Base-by-base conservation (phyloP, 2,329 filamentous ascomycete genomes). In the Sclerotiophoma versabilis region DNA sequence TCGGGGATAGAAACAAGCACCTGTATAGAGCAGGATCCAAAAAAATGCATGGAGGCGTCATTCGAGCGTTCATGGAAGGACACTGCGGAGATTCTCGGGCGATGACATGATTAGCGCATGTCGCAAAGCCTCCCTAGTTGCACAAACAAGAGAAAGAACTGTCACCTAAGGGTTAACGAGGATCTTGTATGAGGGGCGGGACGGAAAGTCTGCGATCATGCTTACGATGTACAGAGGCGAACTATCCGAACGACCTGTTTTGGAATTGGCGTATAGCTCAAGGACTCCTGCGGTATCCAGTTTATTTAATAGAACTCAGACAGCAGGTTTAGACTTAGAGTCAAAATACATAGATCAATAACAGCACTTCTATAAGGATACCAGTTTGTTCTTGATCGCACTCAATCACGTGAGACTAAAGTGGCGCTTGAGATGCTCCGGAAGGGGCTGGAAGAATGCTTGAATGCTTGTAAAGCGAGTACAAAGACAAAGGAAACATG, bases 381-480 rank as follows among this genome's bases (percentile, higher is more conserved):
- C 25, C 9, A 38, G 1, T 14, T 44, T 11, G 30, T 25, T 4
- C 29, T 17, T 25, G 38, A 37, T n/a, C 17, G 15, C 9, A 43
- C 8, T n/a, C 2, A 17, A n/a, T 17, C 12, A 5, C n/a, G 17
- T 2, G 11, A 32, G 1, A 38, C 26, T 5, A 51, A 19, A 15
- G 2, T 4, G 8, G 20, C 26, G 12, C 25, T 44, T 10, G 17
- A 19, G 11, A 37, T 37, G n/a, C 38, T 44, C 8, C 19, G 20
- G 1, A 11, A 11, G 2, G 39, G 51, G 10, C 26, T 56, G 15
- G 36, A 49, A 2, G 32, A 29, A 19, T 44, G 47, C 12, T 58
- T n/a, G 22, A 30, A 8, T 5, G 12, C 4, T 36, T 52, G 37
- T 42, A 57, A 27, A 15, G 32, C 5, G 48, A 58, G 9, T 59